phyloP scores from a whole-genome alignment of 805 yeast genomes.

The Metschnikowia colocasiae region DNA sequence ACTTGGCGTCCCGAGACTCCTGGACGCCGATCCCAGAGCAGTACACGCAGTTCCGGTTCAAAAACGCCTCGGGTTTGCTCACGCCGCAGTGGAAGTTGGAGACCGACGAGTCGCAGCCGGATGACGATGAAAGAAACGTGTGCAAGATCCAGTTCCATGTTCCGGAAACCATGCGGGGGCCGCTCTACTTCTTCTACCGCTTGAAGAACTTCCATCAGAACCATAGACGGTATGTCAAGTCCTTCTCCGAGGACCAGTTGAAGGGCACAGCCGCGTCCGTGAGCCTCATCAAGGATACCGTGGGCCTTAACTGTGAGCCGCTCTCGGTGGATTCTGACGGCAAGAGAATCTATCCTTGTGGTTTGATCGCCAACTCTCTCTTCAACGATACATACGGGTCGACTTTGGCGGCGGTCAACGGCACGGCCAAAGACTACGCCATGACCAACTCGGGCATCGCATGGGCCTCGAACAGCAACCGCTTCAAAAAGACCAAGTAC shows the following conservation, averaged over 20 bases:
- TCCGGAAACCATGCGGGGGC: constrained; percentile 32
- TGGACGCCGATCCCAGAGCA: constrained; percentile 38
- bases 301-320: constrained; percentile 46
- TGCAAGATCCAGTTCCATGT: constrained; percentile 39
- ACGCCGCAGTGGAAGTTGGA: constrained; percentile 36
- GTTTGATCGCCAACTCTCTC: constrained; percentile 74
- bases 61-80: constrained; percentile 15
- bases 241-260: constrained; percentile 42
- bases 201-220: constrained; percentile 41
- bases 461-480: constrained; percentile 35
- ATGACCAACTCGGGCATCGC: constrained; percentile 41
- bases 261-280: constrained; percentile 38
- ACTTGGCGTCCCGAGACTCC: constrained; percentile 27
- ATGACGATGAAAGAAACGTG: constrained; percentile 49
- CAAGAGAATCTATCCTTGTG: constrained; percentile 71
- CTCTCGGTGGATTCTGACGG: constrained; percentile 38
- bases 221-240: constrained; percentile 43
- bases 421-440: constrained; percentile 27
- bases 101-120: constrained; percentile 39
- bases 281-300: constrained; percentile 33
- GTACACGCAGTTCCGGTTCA: constrained; percentile 38
- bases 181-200: constrained; percentile 41
- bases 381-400: constrained; percentile 65
- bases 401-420: constrained; percentile 37
- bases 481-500: constrained; percentile 42